Evolutionary conservation across 2,329 filamentous ascomycete species (phyloP).

Genomic region (Aspergillus glaucus): DNA sequence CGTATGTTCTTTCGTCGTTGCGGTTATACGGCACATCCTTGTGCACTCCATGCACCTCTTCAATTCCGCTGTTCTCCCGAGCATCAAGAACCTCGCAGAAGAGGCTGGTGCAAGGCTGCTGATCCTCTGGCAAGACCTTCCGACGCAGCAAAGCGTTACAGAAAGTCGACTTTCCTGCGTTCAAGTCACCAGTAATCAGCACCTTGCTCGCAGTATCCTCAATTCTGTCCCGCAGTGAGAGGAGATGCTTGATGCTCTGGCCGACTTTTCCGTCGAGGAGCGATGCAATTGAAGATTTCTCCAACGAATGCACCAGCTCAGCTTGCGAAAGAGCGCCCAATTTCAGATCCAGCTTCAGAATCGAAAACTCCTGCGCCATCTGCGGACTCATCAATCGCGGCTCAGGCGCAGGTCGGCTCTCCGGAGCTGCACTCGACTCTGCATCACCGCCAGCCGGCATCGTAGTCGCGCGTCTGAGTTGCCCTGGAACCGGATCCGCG

Average conservation of each 20-base stretch:
- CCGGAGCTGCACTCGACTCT: slow-evolving; percentile 69
- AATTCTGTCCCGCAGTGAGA: slow-evolving; percentile 82
- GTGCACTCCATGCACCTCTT: slow-evolving; percentile 94
- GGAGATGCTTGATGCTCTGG: slow-evolving; percentile 84
- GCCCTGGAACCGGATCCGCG: slow-evolving; percentile 37
- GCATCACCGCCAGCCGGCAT: slow-evolving; percentile 56
- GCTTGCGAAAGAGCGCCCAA: slow-evolving; percentile 78
- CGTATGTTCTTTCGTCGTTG: slow-evolving; percentile 89
- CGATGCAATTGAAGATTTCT: slow-evolving; percentile 84
- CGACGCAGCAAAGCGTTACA: slow-evolving; percentile 93
- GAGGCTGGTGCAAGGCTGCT: slow-evolving; percentile 96
- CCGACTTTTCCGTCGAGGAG: slow-evolving; percentile 90
- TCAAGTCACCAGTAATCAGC: slow-evolving; percentile 88
- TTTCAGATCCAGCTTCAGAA: slow-evolving; percentile 90
- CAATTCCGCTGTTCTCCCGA: slow-evolving; percentile 79
- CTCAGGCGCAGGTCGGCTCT: slow-evolving; percentile 57
- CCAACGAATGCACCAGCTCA: slow-evolving; percentile 87
- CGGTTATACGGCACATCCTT: slow-evolving; percentile 73
- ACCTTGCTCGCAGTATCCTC: slow-evolving; percentile 98
- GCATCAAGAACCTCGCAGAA: slow-evolving; percentile 96
- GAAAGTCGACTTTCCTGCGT: slow-evolving; percentile 97
- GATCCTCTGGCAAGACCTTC: slow-evolving; percentile 91
- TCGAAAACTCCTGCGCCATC: slow-evolving; percentile 91
- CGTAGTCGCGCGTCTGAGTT: slow-evolving; percentile 66
- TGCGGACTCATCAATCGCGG: slow-evolving; percentile 84